Percentiles rank a stretch among this genome's conserved stretches.
Evolutionary conservation across 1,284 basidiomycete genomes (phyloP).

Genomic region (Baeospora myosura): DNA sequence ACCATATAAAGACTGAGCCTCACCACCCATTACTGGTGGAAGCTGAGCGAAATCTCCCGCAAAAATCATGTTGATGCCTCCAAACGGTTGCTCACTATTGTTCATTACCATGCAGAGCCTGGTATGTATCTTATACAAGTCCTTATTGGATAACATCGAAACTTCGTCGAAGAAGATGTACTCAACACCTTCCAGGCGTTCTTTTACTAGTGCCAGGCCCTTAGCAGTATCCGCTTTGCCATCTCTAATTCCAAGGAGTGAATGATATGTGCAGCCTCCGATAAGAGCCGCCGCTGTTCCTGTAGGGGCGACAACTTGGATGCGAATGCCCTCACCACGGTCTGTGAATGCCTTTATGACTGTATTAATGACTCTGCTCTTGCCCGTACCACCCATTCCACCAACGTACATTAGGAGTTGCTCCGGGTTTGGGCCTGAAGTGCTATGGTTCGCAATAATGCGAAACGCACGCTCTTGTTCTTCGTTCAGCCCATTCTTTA

Average conservation of each 20-base stretch:
- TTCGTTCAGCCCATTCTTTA: neutral
- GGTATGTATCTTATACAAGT: constrained; percentile 13
- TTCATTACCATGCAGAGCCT: constrained; percentile 6
- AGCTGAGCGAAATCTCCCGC: constrained; percentile 16
- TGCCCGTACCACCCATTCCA: constrained; percentile 1
- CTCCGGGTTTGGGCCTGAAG: neutral
- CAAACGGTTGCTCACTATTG: constrained; percentile 5
- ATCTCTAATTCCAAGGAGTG: constrained; percentile 18
- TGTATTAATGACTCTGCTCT: neutral
- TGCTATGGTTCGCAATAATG: neutral
- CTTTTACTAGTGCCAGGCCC: constrained; percentile 8
- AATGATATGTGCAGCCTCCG: constrained; percentile 27
- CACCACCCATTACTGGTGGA: constrained; percentile 9
- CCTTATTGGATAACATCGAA: constrained; percentile 15
- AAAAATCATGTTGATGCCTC: constrained; percentile 17
- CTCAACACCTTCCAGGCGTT: constrained; percentile 15
- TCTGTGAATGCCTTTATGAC: constrained; percentile 7
- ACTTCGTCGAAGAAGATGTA: constrained; percentile 26
- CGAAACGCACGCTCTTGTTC: constrained; percentile 1
- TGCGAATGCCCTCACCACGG: constrained; percentile 13
- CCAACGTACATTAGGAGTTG: neutral
- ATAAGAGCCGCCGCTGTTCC: constrained; percentile 24
- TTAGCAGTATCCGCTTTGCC: neutral
- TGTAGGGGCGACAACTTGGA: constrained; percentile 24
- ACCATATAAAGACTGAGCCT: constrained; percentile 8